Conservation (phyloP, 768 basidiomycete genomes). For the Hypholoma sublateritium region DNA sequence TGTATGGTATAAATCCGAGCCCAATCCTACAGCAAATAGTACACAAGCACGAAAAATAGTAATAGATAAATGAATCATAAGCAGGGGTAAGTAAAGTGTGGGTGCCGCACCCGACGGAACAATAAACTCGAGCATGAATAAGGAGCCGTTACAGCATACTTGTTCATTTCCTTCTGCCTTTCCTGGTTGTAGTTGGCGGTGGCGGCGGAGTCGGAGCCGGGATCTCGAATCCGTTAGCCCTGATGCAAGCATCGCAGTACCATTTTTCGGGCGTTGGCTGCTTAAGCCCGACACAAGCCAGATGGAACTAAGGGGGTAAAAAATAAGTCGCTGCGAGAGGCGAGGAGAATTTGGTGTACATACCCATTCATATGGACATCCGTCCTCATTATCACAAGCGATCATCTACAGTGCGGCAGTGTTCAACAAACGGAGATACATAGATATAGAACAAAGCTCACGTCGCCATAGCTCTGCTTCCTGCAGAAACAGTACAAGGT, state of each 20-base stretch:
- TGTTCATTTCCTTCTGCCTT: constrained; percentile 18
- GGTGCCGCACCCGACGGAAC: not conserved
- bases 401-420: constrained; percentile 50
- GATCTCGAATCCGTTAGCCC: constrained; percentile 29
- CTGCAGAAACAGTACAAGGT: constrained; percentile 53
- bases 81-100: not conserved
- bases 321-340: not conserved
- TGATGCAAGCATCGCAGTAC: constrained; percentile 51
- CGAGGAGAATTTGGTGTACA: constrained; percentile 14
- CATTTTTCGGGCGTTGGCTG: constrained; percentile 49
- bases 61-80: not conserved
- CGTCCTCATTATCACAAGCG: constrained; percentile 66
- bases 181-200: constrained; percentile 18
- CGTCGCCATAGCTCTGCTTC: constrained; percentile 51
- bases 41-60: not conserved
- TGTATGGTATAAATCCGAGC: not conserved
- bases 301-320: constrained; percentile 52
- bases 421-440: not conserved
- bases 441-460: constrained; percentile 20
- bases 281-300: constrained; percentile 58
- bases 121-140: not conserved
- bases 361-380: constrained; percentile 73
- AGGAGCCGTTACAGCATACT: not conserved
- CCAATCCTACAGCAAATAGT: not conserved
- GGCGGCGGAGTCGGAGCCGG: constrained; percentile 1